Percentiles rank a stretch among this genome's conserved stretches.
Conservation (phyloP, 129 eudicot genomes). For the Centaurea solstitialis region DNA sequence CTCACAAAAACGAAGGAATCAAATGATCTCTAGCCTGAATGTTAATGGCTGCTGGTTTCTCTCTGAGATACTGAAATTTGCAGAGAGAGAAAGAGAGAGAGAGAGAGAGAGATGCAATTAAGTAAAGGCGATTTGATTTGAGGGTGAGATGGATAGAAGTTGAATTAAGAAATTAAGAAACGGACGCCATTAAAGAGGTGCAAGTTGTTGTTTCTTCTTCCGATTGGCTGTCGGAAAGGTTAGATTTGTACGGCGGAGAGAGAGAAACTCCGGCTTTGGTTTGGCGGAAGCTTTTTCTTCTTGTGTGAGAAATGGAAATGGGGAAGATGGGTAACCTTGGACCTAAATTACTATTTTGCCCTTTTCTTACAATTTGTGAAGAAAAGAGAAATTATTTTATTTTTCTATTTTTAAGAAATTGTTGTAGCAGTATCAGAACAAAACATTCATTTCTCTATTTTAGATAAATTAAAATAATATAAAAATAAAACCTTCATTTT, state of each 20-base stretch:
- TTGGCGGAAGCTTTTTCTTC: not conserved
- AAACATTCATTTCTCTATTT: too few relatives aligned
- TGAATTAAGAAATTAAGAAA: not conserved
- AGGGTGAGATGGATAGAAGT: too few relatives aligned
- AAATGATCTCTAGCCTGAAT: conserved; percentile 21
- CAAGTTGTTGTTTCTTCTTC: not conserved
- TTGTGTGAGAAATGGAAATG: not conserved
- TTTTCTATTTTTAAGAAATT: too few relatives aligned
- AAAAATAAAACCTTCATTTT: too few relatives aligned
- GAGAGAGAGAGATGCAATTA: not conserved
- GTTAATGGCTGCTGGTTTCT: conserved; percentile 3
- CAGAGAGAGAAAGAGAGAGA: not conserved
- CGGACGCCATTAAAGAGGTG: conserved; percentile 20
- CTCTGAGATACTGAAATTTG: conserved; percentile 1
- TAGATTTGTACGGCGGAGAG: not conserved
- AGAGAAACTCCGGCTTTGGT: not conserved
- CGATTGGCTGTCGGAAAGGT: not conserved
- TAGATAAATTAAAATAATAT: too few relatives aligned
- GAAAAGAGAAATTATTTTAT: too few relatives aligned
- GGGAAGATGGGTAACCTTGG: not conserved
- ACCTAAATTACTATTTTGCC: conserved; percentile 10
- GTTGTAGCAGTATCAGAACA: too few relatives aligned
- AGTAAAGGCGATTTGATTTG: too few relatives aligned
- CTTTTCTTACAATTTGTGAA: too few relatives aligned
- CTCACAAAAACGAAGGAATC: conserved; percentile 21